Evolutionary conservation across 176 grass and related monocot genomes (phyloP).

Genomic region (Avena sativa): DNA sequence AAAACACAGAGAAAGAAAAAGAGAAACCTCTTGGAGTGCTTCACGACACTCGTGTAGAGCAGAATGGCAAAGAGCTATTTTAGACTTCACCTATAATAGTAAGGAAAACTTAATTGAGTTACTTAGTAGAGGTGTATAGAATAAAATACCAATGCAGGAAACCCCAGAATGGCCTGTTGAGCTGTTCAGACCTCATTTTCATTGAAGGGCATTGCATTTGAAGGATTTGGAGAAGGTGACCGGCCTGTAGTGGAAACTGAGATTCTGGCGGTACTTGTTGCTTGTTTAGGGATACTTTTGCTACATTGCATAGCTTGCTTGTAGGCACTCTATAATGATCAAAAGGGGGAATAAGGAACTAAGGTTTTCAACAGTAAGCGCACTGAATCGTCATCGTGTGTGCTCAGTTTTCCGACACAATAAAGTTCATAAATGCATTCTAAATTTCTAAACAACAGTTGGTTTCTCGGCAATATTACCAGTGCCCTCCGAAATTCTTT

Average conservation of each 20-base stretch:
- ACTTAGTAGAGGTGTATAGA: background rate
- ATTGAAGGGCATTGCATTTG: constrained; percentile 65
- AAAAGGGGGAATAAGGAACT: constrained; percentile 32
- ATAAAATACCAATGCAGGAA: constrained; percentile 2
- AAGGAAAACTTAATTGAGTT: constrained; percentile 38
- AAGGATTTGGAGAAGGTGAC: constrained; percentile 84
- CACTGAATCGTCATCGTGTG: background rate
- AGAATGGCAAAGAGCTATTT: constrained; percentile 88
- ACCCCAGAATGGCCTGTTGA: background rate
- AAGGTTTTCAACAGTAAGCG: background rate
- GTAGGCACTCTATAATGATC: constrained; percentile 61
- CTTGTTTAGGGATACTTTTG: constrained; percentile 77
- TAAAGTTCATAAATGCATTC: background rate
- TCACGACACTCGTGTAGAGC: constrained; percentile 80
- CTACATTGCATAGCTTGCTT: constrained; percentile 90
- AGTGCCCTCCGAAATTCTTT: constrained; percentile 87
- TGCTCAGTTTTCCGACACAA: background rate
- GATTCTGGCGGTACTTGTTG: constrained; percentile 64
- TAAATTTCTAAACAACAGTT: background rate
- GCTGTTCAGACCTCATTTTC: constrained; percentile 77
- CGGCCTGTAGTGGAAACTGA: constrained; percentile 65
- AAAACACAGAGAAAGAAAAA: constrained; percentile 27
- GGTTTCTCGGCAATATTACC: constrained; percentile 50
- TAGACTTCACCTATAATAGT: constrained; percentile 86
- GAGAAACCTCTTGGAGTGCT: constrained; percentile 81